These are phyloP conservation scores for Anthracocystis panici-leucophaei DNA, from an alignment of 1,284 basidiomycete genomes.

Conservation along the genomic window DNA sequence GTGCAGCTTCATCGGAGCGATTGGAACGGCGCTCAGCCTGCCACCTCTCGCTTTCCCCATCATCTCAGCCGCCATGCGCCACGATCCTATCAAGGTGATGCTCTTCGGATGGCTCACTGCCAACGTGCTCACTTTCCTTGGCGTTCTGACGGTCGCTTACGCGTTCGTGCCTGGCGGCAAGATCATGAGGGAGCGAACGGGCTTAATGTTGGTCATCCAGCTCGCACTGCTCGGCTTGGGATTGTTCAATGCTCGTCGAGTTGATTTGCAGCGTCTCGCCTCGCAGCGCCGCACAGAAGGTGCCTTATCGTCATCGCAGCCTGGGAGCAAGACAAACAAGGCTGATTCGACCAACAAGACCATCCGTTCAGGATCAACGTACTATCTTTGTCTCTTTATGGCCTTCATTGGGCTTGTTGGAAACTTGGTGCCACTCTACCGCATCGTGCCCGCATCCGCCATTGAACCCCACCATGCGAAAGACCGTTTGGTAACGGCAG, in stretches of 20 bases:
- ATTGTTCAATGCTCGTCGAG: slow-evolving; percentile 34
- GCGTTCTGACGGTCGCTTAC: slow-evolving; percentile 84
- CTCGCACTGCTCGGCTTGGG: slow-evolving; percentile 34
- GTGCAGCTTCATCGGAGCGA: slow-evolving; percentile 80
- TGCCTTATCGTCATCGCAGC: background rate
- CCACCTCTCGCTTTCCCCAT: slow-evolving; percentile 52
- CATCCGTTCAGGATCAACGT: slow-evolving; percentile 24
- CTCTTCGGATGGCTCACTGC: slow-evolving; percentile 56
- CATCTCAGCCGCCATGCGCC: slow-evolving; percentile 50
- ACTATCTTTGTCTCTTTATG: slow-evolving; percentile 49
- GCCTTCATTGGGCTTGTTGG: slow-evolving; percentile 40
- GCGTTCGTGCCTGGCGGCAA: slow-evolving; percentile 89
- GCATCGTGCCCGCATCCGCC: slow-evolving; percentile 74
- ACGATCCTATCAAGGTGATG: slow-evolving; percentile 59
- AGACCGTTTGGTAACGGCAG: slow-evolving; percentile 81
- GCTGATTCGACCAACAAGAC: background rate
- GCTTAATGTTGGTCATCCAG: slow-evolving; percentile 67
- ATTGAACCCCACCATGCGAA: slow-evolving; percentile 78
- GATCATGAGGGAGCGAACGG: slow-evolving; percentile 83
- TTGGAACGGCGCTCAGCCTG: slow-evolving; percentile 78
- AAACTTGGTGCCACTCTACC: slow-evolving; percentile 69
- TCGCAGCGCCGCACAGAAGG: background rate
- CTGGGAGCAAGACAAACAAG: slow-evolving; percentile 19
- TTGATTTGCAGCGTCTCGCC: slow-evolving; percentile 20
- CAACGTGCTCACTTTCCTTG: slow-evolving; percentile 60